Percentiles rank a stretch among this genome's conserved stretches.
Conservation (phyloP, 345 rosid species). For the Populus pruinosa region DNA sequence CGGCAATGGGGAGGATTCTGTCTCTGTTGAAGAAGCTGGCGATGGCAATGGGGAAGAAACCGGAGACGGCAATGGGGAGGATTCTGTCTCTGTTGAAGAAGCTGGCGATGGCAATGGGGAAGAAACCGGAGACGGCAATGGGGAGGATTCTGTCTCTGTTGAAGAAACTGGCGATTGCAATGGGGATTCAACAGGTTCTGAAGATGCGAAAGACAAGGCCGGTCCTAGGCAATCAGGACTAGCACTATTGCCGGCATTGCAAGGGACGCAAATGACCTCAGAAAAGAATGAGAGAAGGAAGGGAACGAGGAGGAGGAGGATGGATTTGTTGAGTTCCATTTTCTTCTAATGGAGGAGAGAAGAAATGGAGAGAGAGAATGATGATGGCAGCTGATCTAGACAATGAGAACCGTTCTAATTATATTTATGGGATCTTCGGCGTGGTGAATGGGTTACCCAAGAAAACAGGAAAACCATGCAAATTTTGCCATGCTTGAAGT, state of each 20-base stretch:
- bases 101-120: neutral
- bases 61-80: neutral
- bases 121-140: neutral
- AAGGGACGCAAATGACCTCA: neutral
- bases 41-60: too few species aligned
- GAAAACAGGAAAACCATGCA: neutral
- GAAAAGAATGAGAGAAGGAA: conserved; percentile 1
- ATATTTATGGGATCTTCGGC: neutral
- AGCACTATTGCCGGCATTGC: neutral
- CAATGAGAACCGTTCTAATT: too few species aligned
- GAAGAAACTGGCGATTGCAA: too few species aligned
- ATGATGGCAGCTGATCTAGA: neutral
- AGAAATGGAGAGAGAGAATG: neutral
- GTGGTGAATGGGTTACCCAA: neutral
- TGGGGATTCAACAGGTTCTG: neutral
- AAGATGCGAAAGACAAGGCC: neutral
- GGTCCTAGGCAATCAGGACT: neutral
- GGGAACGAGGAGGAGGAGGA: neutral
- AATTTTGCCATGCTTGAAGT: neutral
- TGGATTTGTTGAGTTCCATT: neutral
- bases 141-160: too few species aligned
- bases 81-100: neutral
- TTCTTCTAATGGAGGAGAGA: neutral
- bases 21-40: too few species aligned
- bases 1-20: too few species aligned